A percentile compares a stretch with the other conserved stretches of the same genome.
phyloP scores from a whole-genome alignment of 1,284 basidiomycete genomes.

The Apiotrichum sp. region DNA sequence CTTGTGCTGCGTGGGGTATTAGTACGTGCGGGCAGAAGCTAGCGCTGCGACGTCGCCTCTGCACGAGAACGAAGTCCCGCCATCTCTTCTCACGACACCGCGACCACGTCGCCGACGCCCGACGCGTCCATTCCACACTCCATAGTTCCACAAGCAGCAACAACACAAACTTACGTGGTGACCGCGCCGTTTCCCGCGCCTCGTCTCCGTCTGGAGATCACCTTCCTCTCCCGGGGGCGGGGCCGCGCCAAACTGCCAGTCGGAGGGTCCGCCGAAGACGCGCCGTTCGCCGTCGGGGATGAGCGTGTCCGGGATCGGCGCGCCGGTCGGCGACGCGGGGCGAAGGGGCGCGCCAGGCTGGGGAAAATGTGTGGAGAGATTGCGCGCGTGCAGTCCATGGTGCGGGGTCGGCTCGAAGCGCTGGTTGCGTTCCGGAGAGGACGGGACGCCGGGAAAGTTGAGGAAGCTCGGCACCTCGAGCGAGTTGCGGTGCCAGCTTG shows the following conservation, averaged over 20 bases:
- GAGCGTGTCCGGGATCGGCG: constrained; percentile 15
- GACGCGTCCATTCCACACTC: too few relatives aligned
- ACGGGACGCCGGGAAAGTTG: not conserved
- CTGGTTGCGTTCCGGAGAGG: not conserved
- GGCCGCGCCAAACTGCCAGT: constrained; percentile 30
- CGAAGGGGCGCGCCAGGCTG: constrained; percentile 56
- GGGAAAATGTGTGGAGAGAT: constrained; percentile 85
- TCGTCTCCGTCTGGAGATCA: constrained; percentile 25
- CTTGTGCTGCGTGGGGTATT: constrained; percentile 55
- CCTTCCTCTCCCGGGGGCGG: constrained; percentile 7
- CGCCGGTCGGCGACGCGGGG: constrained; percentile 12
- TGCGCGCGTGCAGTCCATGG: constrained; percentile 69
- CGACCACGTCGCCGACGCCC: too few relatives aligned
- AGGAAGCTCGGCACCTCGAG: constrained; percentile 6
- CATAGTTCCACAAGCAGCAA: too few relatives aligned
- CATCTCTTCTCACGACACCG: too few relatives aligned
- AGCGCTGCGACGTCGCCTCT: too few relatives aligned
- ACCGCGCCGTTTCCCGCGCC: constrained; percentile 56
- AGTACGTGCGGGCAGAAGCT: too few relatives aligned
- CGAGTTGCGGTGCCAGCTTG: constrained; percentile 9
- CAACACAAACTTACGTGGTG: constrained; percentile 55
- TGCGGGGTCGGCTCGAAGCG: constrained; percentile 31
- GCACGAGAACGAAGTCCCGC: too few relatives aligned
- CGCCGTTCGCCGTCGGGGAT: constrained; percentile 21
- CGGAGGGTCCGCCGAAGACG: constrained; percentile 26